These are phyloP conservation scores for Senna tora DNA, from an alignment of 306 rosid genomes.

Conservation along the genomic window DNA sequence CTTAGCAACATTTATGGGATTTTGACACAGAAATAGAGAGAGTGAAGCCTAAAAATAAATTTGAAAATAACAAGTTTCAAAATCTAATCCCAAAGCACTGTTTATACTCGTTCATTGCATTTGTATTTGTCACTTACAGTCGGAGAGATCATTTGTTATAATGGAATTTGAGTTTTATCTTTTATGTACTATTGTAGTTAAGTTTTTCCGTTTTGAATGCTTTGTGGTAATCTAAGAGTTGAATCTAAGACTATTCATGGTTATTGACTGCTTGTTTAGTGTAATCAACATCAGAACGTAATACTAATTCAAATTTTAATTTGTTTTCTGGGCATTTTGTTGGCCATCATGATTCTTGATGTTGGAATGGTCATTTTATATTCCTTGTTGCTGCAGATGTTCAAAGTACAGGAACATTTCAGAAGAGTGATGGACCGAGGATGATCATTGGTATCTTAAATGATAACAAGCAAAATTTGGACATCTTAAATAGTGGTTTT, in stretches of 20 bases:
- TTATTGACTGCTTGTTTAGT: neutral
- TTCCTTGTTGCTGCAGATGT: constrained; percentile 61
- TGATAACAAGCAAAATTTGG: constrained; percentile 46
- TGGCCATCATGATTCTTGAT: constrained; percentile 17
- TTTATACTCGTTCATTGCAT: neutral
- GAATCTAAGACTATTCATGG: neutral
- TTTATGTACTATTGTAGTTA: neutral
- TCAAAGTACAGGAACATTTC: constrained; percentile 74
- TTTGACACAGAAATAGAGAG: neutral
- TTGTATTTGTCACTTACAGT: neutral
- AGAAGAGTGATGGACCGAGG: constrained; percentile 60
- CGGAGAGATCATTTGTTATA: neutral
- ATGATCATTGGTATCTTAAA: constrained; percentile 57
- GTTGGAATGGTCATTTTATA: constrained; percentile 21
- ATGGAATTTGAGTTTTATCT: neutral
- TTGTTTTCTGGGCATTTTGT: neutral
- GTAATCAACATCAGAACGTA: neutral
- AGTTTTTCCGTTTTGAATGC: neutral
- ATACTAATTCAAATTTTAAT: neutral
- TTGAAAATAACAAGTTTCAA: neutral
- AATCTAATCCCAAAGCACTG: neutral
- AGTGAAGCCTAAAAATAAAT: neutral
- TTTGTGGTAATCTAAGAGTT: neutral
- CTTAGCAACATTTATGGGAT: neutral
- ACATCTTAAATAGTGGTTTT: constrained; percentile 64